Evolutionary conservation across 768 basidiomycete species (phyloP).

Genomic region (Clavaria fumosa): DNA sequence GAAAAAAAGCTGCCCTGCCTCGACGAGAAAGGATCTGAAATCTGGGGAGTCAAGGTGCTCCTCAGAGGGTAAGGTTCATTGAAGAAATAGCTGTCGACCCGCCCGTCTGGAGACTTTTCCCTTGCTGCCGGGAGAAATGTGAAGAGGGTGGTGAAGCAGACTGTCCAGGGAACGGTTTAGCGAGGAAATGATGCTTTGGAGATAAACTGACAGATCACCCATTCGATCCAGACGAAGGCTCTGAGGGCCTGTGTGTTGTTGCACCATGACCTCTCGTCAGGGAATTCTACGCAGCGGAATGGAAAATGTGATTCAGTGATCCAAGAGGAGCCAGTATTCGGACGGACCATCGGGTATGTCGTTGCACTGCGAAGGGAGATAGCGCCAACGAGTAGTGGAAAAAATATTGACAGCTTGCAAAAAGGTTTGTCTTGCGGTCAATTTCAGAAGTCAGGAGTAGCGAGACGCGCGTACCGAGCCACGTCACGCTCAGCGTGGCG

Average conservation of each 20-base stretch:
- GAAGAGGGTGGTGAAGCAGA: conserved; percentile 32
- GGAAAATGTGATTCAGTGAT: background rate
- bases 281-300: conserved; percentile 13
- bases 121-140: no score
- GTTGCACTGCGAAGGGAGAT: conserved; percentile 31
- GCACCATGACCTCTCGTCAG: conserved; percentile 37
- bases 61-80: no score
- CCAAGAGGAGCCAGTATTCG: background rate
- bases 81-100: no score
- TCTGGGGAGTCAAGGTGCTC: no score
- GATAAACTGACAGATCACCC: conserved; percentile 30
- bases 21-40: no score
- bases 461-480: conserved; percentile 23
- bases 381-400: conserved; percentile 41
- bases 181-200: conserved; percentile 23
- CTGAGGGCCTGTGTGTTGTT: conserved; percentile 38
- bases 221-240: conserved; percentile 44
- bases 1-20: no score
- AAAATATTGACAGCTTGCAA: conserved; percentile 42
- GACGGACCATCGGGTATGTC: conserved; percentile 30
- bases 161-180: no score
- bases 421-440: background rate
- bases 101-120: no score
- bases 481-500: conserved; percentile 31
- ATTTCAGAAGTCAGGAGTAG: background rate